A percentile compares a stretch with the other conserved stretches of the same genome.
Conservation (phyloP, 2,329 filamentous ascomycete species). For the Helotiales sp. region DNA sequence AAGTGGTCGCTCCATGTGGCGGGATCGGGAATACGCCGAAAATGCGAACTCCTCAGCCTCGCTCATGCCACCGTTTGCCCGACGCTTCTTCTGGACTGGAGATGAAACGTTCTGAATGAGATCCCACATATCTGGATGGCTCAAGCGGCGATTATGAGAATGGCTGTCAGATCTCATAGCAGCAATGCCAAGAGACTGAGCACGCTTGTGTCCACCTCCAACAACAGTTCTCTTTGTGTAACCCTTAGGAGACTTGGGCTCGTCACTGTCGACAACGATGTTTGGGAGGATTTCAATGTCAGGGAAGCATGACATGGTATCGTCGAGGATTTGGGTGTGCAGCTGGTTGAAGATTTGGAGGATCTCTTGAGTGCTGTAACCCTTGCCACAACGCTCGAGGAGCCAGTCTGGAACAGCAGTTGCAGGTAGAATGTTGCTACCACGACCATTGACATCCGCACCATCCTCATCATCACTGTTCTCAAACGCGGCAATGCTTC, state of each 20-base stretch:
- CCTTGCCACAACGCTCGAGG: conserved; percentile 40
- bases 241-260: conserved; percentile 40
- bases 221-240: conserved; percentile 34
- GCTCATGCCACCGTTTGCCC: conserved; percentile 23
- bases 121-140: conserved; percentile 28
- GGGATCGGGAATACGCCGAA: conserved; percentile 7
- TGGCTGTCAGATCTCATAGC: conserved; percentile 24
- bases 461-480: conserved; percentile 37
- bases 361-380: conserved; percentile 44
- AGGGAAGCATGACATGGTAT: conserved; percentile 45
- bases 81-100: conserved; percentile 35
- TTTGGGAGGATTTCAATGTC: conserved; percentile 49
- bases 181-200: conserved; percentile 40
- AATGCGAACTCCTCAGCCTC: conserved; percentile 5
- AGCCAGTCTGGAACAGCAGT: conserved; percentile 45
- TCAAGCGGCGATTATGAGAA: conserved; percentile 27
- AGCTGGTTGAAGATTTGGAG: conserved; percentile 46
- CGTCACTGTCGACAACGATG: conserved; percentile 39
- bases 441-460: conserved; percentile 29
- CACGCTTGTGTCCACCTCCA: conserved; percentile 38
- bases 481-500: conserved; percentile 34
- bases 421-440: conserved; percentile 29
- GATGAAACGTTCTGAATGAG: conserved; percentile 19
- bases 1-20: conserved; percentile 13
- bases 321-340: conserved; percentile 44